A percentile compares a stretch with the other conserved stretches of the same genome.
These are phyloP conservation scores for Earliella scabrosa DNA, from an alignment of 1,284 basidiomycete species.

Conservation along the genomic window DNA sequence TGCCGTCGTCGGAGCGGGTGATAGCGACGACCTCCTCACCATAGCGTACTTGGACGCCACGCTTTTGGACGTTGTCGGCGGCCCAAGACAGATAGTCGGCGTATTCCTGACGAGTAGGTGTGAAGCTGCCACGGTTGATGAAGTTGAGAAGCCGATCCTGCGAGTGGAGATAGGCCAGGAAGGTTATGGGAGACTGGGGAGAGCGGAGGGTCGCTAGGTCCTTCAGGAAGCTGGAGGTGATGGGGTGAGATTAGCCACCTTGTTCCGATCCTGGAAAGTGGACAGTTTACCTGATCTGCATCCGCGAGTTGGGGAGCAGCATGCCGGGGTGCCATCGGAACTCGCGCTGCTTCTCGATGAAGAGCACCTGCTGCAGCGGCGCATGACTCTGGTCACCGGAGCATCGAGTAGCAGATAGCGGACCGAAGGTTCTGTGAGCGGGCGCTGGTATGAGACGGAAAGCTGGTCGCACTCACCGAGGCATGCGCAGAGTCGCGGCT, in stretches of 20 bases:
- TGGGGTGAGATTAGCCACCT: slow-evolving; percentile 15
- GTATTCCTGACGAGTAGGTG: slow-evolving; percentile 48
- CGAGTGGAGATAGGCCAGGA: slow-evolving; percentile 58
- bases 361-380: slow-evolving; percentile 43
- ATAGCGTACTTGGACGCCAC: slow-evolving; percentile 50
- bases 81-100: slow-evolving; percentile 63
- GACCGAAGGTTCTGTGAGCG: slow-evolving; percentile 5
- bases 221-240: slow-evolving; percentile 55
- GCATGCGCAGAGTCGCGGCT: background rate
- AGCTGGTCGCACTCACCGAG: background rate
- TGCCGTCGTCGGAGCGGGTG: slow-evolving; percentile 38
- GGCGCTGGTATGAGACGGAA: background rate
- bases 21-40: slow-evolving; percentile 53
- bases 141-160: slow-evolving; percentile 53
- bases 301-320: slow-evolving; percentile 57
- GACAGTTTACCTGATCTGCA: slow-evolving; percentile 56
- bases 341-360: slow-evolving; percentile 53
- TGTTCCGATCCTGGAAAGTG: slow-evolving; percentile 1
- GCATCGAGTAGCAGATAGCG: background rate
- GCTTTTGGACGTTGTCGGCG: slow-evolving; percentile 46
- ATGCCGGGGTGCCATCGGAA: slow-evolving; percentile 65
- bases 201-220: slow-evolving; percentile 62
- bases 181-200: slow-evolving; percentile 60
- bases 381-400: slow-evolving; percentile 15
- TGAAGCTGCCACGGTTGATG: slow-evolving; percentile 42